phyloP scores from a whole-genome alignment of 2,329 filamentous ascomycete species.

The Phyllosticta citrichinensis region DNA sequence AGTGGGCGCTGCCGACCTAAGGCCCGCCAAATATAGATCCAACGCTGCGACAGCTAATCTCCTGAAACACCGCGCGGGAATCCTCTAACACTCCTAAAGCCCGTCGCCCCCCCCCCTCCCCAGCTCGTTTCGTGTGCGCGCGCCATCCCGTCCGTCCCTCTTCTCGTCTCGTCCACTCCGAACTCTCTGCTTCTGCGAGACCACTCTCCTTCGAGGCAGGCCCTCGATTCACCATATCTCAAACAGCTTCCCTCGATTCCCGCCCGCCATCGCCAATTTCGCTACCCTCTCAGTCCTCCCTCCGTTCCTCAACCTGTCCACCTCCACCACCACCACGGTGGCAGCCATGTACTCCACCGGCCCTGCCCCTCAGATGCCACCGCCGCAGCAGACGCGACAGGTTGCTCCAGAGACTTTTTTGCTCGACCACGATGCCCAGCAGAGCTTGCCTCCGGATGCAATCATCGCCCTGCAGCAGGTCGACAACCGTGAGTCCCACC shows the following conservation, averaged over 20 bases:
- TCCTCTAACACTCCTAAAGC: conserved; percentile 10
- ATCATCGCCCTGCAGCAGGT: conserved; percentile 97
- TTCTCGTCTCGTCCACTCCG: neutral
- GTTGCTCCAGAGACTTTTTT: conserved; percentile 96
- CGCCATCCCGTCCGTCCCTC: conserved; percentile 3
- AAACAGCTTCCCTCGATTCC: conserved; percentile 8
- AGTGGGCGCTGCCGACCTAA: neutral
- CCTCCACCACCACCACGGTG: conserved; percentile 1
- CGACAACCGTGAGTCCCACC: conserved; percentile 69
- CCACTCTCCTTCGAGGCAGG: conserved; percentile 5
- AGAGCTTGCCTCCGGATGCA: conserved; percentile 89
- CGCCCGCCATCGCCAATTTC: conserved; percentile 6
- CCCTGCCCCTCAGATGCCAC: conserved; percentile 64
- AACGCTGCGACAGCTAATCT: conserved; percentile 6
- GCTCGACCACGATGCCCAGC: conserved; percentile 93
- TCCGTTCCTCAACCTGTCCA: neutral
- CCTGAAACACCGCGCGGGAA: conserved; percentile 9
- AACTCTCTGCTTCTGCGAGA: neutral
- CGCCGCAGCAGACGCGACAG: conserved; percentile 59
- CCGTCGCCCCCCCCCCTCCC: conserved; percentile 10
- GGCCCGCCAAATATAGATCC: neutral
- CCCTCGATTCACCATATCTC: conserved; percentile 11
- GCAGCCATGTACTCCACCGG: conserved; percentile 38
- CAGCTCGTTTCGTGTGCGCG: conserved; percentile 10
- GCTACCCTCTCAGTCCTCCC: conserved; percentile 2